Base-by-base conservation (phyloP, 805 yeast genomes). In the Ogataea degrootiae region DNA sequence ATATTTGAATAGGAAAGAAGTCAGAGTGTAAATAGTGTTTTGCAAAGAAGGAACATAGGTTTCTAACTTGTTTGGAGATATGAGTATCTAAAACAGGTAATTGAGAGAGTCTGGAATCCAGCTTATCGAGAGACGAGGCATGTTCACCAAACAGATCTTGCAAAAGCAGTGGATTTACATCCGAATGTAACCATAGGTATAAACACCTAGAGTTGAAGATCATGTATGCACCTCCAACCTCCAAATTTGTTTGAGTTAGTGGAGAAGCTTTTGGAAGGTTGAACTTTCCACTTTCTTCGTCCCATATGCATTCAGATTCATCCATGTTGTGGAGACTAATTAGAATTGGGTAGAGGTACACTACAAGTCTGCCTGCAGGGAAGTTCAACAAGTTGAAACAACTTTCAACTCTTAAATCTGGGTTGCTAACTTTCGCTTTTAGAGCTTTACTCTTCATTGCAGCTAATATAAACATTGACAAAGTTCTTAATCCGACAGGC, bases 301-400 rank as follows among this genome's bases (percentile, higher is more conserved):
- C 77, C 26, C 60, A 67, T 6, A 70, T 69, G 39, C 82, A 80
- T 51, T 87, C 96, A 1, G 68, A 69, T 9, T 77, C 84, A 2
- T 67, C 67, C 48, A 87, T 65, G 3, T 77, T 73, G 62, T 90
- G 96, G 23, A 92, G 64, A 37, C 86, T 87, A 33, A 86, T 73
- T 47, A 92, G 70, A 11, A 85, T 81, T 1, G 99, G 98, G 59
- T 91, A 94, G 36, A 94, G 71, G 51, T 80, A 82, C 49, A 76
- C 77, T 21, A 82, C 69, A 19, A 91, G 69, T 43, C 74, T 73
- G 21, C 77, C 80, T 15, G 84, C 62, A 4, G 85, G 76, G 62
- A 78, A 70, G 6, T 74, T 68, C 55, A 76, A 70, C 60, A 88
- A 68, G 41, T 71, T 67, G 50, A 71, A 74, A 43, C 76, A 69